Base-by-base conservation (phyloP, 345 rosid genomes). In the Garcia nutans region DNA sequence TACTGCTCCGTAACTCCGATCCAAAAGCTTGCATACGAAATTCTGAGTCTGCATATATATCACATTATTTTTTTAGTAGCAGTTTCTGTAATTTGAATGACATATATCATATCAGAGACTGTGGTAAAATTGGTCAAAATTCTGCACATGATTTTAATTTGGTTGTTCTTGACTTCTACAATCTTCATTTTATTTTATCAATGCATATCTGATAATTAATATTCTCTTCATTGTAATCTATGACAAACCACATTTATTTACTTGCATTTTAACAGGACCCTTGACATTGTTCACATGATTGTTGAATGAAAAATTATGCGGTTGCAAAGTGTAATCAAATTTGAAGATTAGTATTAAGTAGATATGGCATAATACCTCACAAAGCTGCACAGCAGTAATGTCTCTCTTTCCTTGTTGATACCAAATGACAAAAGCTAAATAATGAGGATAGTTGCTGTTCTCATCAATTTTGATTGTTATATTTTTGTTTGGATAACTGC, bases 381-480 rank as follows among this genome's bases (percentile, higher is more conserved):
- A 90, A 6, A 90, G 84, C 81, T 89, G 92, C 66, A 90, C 95
- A 9, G 92, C 95, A 0, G 90, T 87, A 74, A 90, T 87, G 69
- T 90, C 95, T 69, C 71, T 89, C 28, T 76, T 80, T 31, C 95
- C 95, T 83, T 90, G 90, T 76, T 90, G 95, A 79, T 82, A 83
- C 90, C 89, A 86, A 37, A 90, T 75, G 60, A 82, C 82, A 71
- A 90, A 90, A 61, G 77, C 95, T 78, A 90, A 77, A 68, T 90
- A 90, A 71, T 85, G 57, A 76, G 95, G 94, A 79, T 86, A 55
- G 82, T 73, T 80, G 90, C 92, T 90, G 74, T 81, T 86, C 84
- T 85, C 89, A 23, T 87, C 91, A 16, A 90, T 89, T 85, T 90
- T 88, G 76, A 89, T 80, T n/a, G 89, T 90, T n/a, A 90, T 80